Conservation (phyloP, 2,329 filamentous ascomycete genomes). For the Cytospora chrysosperma region DNA sequence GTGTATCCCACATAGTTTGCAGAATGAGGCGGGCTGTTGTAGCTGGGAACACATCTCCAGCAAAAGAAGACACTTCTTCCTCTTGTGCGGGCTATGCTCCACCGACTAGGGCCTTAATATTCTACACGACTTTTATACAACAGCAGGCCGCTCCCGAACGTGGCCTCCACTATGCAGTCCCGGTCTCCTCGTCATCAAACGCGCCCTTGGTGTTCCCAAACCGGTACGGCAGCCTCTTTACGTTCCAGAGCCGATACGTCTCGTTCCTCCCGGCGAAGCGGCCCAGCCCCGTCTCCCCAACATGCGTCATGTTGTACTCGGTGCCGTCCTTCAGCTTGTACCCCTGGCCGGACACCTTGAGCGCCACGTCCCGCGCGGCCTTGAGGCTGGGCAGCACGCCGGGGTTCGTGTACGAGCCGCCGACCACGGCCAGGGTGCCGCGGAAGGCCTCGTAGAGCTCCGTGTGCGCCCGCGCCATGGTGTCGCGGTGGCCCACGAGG, state of each 20-base stretch:
- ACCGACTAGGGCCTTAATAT: neutral
- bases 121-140: too few species aligned
- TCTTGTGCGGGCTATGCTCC: neutral
- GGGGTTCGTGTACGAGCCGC: conserved; percentile 52
- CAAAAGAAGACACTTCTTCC: neutral
- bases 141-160: neutral
- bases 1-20: too few species aligned
- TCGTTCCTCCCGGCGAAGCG: conserved; percentile 28
- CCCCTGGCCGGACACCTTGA: conserved; percentile 34
- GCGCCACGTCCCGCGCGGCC: conserved; percentile 46
- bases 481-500: conserved; percentile 69
- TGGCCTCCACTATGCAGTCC: neutral
- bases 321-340: conserved; percentile 8
- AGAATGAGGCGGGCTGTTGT: too few species aligned
- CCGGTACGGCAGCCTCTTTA: conserved; percentile 9
- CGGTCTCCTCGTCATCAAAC: neutral
- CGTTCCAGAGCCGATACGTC: conserved; percentile 11
- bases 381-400: conserved; percentile 54
- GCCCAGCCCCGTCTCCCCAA: conserved; percentile 37
- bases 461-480: conserved; percentile 57
- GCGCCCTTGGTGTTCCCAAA: conserved; percentile 1
- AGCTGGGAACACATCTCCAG: neutral
- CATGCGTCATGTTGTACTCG: conserved; percentile 19
- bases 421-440: conserved; percentile 63
- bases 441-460: conserved; percentile 57